Percentiles rank a stretch among this genome's conserved stretches.
These are phyloP conservation scores for Fusarium miscanthi DNA, from an alignment of 2,329 filamentous ascomycete species.

Conservation along the genomic window DNA sequence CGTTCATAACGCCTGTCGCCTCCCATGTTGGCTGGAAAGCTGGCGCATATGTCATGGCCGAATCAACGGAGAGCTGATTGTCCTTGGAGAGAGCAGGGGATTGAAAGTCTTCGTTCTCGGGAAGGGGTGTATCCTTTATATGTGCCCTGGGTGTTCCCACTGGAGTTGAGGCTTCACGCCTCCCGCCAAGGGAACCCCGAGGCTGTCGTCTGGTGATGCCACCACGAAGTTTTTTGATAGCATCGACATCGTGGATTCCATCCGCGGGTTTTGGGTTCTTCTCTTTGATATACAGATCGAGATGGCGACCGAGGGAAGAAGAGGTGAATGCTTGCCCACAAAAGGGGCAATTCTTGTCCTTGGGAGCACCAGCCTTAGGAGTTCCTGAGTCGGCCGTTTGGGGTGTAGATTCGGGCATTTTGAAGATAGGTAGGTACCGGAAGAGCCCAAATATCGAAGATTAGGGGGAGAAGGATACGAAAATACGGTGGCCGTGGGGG, in stretches of 20 bases:
- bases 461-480: conserved; percentile 22
- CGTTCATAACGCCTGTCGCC: conserved; percentile 80
- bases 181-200: conserved; percentile 69
- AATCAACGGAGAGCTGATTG: conserved; percentile 56
- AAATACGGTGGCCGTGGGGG: conserved; percentile 9
- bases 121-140: conserved; percentile 52
- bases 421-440: conserved; percentile 15
- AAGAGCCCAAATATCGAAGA: conserved; percentile 17
- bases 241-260: conserved; percentile 89
- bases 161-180: conserved; percentile 70
- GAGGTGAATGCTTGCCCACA: conserved; percentile 93
- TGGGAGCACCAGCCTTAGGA: conserved; percentile 63
- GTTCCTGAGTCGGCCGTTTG: conserved; percentile 54
- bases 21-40: conserved; percentile 75
- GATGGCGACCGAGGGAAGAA: conserved; percentile 90
- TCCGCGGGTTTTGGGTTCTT: conserved; percentile 91
- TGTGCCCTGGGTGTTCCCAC: conserved; percentile 60
- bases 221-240: conserved; percentile 84
- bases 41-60: conserved; percentile 63
- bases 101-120: conserved; percentile 53
- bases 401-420: conserved; percentile 50
- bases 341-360: conserved; percentile 90
- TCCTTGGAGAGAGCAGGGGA: conserved; percentile 57
- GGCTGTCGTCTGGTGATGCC: conserved; percentile 89
- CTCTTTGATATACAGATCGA: conserved; percentile 93